Evolutionary conservation across 441 rosid species (phyloP), one percentile per base, ranked within the genome.

Genomic region (Biscutella laevigata): DNA sequence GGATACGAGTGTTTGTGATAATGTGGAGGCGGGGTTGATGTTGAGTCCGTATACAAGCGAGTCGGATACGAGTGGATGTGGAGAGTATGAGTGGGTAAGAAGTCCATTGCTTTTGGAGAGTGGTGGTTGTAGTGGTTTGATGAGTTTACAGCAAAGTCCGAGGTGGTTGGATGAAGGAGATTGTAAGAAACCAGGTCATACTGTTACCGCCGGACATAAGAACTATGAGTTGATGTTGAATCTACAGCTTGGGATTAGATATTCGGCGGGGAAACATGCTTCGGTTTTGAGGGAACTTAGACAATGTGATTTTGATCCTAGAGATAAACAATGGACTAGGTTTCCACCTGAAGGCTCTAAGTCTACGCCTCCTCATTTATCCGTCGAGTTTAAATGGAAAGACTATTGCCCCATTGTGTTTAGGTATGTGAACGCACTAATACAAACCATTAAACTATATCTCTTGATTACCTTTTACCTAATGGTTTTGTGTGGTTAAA

Each of bases 241-340:
- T 54, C 54, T 70, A 29, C 74, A 70, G 15, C 70, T 70, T 60
- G 74, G 74, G 52, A 59, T 70, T 17, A 70, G 74, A 47, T 55
- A 72, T 24, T 69, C 83, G 13, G 75, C 72, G 16, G 83, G 83
- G 32, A 77, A 69, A 61, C 75, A 70, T 59, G 74, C 67, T 53
- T 72, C 77, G 0, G 27, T 32, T 8, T 33, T 63, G 11, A 66
- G 71, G 22, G 76, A 72, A 14, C 52, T 77, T 52, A 70, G 59
- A 58, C 65, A 51, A 25, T 51, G 67, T 54, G 83, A 77, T 75
- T 77, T 77, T 63, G 80, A 77, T 57, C 83, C 80, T 3, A 77
- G 67, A 39, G 80, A 77, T 68, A 77, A 77, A 62, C 74, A 69
- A 59, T 77, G 83, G 83, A 74, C 78, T 0, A 74, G 83, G 68